Evolutionary conservation across 1,284 basidiomycete species (phyloP), one percentile per base, ranked within the genome.

Genomic region (Coniferiporia sulphurascens): DNA sequence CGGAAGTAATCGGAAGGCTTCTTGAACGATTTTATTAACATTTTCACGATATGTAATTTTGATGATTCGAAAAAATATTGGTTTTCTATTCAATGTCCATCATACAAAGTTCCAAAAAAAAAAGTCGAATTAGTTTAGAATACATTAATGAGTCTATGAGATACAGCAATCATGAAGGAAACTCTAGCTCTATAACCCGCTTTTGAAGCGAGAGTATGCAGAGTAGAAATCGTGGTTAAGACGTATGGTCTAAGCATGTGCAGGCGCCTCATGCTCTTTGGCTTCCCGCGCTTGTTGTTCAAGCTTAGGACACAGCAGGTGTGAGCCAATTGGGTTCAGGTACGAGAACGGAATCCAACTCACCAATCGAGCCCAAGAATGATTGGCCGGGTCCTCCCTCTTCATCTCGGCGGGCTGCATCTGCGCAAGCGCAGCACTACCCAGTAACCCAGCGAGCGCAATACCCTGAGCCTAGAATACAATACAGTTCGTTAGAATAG

Each of bases 321-420:
- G n/a, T 4, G 8, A 52, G 13, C 15, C 4, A 32, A 56, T 8
- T 13, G 15, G 22, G 35, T 2, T 32, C 12, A 13, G 52, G 2
- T 21, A 36, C 1, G 5, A 43, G 15, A 19, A 12, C 15, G 8
- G 7, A 55, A 36, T 2, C 15, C 19, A 13, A 62, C 56, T 35
- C 41, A 62, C 60, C 52, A 62, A 34, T 21, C 60, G 55, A 12
- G 60, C 60, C 60, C 60, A 62, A 13, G 60, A 62, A 45, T 62
- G 60, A 38, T 54, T 56, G 21, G 56, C 19, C 6, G 36, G 9
- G 13, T 58, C 21, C 35, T 62, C 60, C 52, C 48, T 62, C 21
- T 41, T 52, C 41, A 43, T 41, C 17, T 62, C 56, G 19, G 43
- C 22, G 10, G 56, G 49, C 35, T 62, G 60, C 45, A 62, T 49